Evolutionary conservation across 805 yeast species (phyloP).

Genomic region (Crinitomyces ghanaensis): DNA sequence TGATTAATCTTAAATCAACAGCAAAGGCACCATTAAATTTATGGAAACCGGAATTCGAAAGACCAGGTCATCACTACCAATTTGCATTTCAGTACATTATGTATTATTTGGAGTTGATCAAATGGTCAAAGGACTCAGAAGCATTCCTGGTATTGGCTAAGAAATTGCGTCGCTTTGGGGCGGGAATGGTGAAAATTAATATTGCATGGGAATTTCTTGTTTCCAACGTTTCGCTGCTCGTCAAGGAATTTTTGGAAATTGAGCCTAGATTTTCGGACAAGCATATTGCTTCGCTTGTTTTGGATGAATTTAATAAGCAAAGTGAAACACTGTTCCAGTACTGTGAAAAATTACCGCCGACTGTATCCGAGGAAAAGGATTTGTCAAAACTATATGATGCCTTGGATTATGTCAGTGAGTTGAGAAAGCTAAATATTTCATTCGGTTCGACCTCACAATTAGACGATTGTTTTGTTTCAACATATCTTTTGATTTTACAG

Average conservation of each 20-base stretch:
- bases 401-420: conserved; percentile 31
- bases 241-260: conserved; percentile 34
- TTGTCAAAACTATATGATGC: conserved; percentile 14
- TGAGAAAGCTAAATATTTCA: conserved; percentile 66
- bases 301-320: conserved; percentile 33
- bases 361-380: conserved; percentile 17
- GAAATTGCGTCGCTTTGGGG: conserved; percentile 65
- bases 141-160: conserved; percentile 51
- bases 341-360: conserved; percentile 18
- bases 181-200: conserved; percentile 58
- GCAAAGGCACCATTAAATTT: conserved; percentile 67
- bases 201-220: conserved; percentile 59
- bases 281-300: conserved; percentile 35
- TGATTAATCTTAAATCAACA: conserved; percentile 53
- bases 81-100: conserved; percentile 60
- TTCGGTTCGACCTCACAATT: conserved; percentile 64
- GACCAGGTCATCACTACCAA: conserved; percentile 87
- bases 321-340: conserved; percentile 22
- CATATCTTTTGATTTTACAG: conserved; percentile 40
- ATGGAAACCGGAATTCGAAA: conserved; percentile 88
- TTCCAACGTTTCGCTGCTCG: conserved; percentile 38
- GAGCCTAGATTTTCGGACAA: conserved; percentile 40
- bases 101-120: conserved; percentile 48
- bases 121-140: conserved; percentile 42
- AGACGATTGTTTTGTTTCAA: conserved; percentile 59